Base-by-base conservation (phyloP, 805 yeast species). In the Pichia cephalocereana region DNA sequence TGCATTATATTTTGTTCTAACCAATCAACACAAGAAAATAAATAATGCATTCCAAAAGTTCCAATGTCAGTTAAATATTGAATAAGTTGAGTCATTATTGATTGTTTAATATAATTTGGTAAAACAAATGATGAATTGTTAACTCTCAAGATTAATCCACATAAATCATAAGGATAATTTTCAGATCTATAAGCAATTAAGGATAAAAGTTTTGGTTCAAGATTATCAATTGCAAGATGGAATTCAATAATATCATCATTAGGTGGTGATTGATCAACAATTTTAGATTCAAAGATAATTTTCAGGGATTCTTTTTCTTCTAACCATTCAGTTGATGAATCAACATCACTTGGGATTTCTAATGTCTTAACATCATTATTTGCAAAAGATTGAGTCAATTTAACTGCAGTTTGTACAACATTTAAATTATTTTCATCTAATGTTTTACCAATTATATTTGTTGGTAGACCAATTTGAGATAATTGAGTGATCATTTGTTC, bases 21-120 rank as follows among this genome's bases (percentile, higher is more conserved):
- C 90, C 95, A 89, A 52, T 88, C 95, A 45, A 79, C 69, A n/a
- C 87, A 69, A 7, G 80, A 68, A 59, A 70, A 84, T 1, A 89
- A 63, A 66, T 82, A 76, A 57, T 85, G 79, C 56, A 80, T 86
- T 2, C 96, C 96, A 4, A 83, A 31, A 6, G 80, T 56, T 11
- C 70, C 68, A 34, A 68, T 64, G 2, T 70, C 68, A 4, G 65
- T 55, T 2, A 82, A 55, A 52, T 74, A 70, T 11, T 65, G 59
- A n/a, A 75, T 56, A 30, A 82, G 61, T 36, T 72, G 74, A 18
- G 72, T 64, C 3, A 80, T 52, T 8, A 80, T 70, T n/a, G 83
- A 76, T 14, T 77, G 54, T 53, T 82, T 83, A 55, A 85, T 79
- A 58, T 84, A 86, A 58, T 74, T 80, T 11, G 96, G 89, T 40